Evolutionary conservation across 495 filamentous ascomycete species (phyloP), one percentile per base, ranked within the genome.

Genomic region (Hypoxylon perforatum): DNA sequence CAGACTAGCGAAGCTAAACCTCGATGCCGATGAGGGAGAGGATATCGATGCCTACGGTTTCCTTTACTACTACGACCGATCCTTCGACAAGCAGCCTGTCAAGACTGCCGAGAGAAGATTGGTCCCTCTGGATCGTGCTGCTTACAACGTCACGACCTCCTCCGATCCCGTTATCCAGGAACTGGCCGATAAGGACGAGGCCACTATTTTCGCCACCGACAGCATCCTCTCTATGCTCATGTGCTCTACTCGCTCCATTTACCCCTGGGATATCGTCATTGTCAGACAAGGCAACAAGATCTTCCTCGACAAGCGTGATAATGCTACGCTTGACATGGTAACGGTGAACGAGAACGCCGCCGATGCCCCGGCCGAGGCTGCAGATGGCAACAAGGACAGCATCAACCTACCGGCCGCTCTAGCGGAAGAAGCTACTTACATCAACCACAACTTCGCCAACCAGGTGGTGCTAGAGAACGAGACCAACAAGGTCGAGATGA

Each of bases 331-430:
- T n/a, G 95, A 99, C 81, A 91, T 97, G 84, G 93, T 98, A 42
- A 96, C 92, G 0, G 95, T 98, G 70, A 99, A 99, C 81, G 95
- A 99, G 81, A 99, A 99, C 77, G 95, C 95, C n/a, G 90, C 91
- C 41, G 95, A 99, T 73, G 93, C 96, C 9, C 95, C 95, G 14
- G 81, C 97, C 39, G 95, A 99, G 76, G 82, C 90, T 15, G 87
- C 92, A 33, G 95, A 99, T 71, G 89, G 93, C 71, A 96, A 94
- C 82, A 96, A 96, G 78, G 95, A 99, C 64, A 80, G 86, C 53
- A 92, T 99, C 79, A 99, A 99, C 84, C 92, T 91, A 61, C 95
- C 95, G 12, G 80, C 82, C 45, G 92, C 95, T 23, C 87, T 99
- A 18, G 93, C 94, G 65, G 88, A 97, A 76, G 95, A 99, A 78